Evolutionary conservation across 106 monocot genomes (phyloP), one percentile per base, ranked within the genome.

Genomic region (Platanthera zijinensis): DNA sequence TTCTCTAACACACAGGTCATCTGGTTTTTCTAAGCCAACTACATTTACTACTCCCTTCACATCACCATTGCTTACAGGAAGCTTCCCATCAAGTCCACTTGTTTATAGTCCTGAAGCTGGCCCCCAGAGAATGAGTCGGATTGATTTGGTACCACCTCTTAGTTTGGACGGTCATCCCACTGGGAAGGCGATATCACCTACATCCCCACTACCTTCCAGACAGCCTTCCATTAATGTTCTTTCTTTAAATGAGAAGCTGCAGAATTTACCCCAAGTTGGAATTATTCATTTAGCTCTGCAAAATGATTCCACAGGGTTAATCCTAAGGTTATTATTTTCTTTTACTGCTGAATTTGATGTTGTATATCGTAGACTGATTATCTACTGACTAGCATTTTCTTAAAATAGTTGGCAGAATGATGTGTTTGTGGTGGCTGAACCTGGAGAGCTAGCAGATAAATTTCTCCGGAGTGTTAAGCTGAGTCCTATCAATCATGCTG

Each of bases 361-460:
- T 63, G 15, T 8, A 22, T 68, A 45, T 32, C 5, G 51, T 19
- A 14, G 15, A 56, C 54, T 51, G 57, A 51, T 71, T 73, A 19
- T 52, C 8, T 48, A 75, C 17, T 67, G 56, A 49, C 6, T 51
- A 28, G 12, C 64, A 71, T 10, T 45, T 78, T 62, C 52, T 3
- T 30, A 15, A 39, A 39, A 76, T 85, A 99, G 99, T 79, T 99
- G 99, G 99, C 94, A 92, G 84, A 99, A 94, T 90, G 99, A 99
- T 88, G 94, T 99, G 56, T 99, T 92, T 88, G 94, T 99, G 72
- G 94, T 99, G 77, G 99, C 94, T 54, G 99, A 94, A 78, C 94
- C 94, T 56, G 99, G 94, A 66, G 99, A 94, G 71, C 86, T 84
- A 74, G 99, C 94, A 19, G 99, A 99, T 70, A 91, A 85, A 80